A percentile compares a stretch with the other conserved stretches of the same genome.
Evolutionary conservation across 208 protist species (phyloP).

Genomic region (Angomonas desouzai): DNA sequence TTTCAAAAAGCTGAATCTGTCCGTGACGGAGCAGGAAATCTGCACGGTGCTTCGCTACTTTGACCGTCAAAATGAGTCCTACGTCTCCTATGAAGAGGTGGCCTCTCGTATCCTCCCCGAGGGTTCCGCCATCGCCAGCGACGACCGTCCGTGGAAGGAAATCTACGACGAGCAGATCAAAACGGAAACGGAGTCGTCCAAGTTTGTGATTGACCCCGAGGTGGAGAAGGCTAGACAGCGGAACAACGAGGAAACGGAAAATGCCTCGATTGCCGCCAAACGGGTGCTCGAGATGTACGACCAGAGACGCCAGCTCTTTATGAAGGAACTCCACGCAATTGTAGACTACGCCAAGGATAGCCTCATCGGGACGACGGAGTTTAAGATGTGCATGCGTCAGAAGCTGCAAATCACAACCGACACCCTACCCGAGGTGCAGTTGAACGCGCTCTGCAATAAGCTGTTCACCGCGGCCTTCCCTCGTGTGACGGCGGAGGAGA

Average conservation of each 20-base stretch:
- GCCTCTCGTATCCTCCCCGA: slow-evolving; percentile 71
- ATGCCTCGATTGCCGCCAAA: slow-evolving; percentile 47
- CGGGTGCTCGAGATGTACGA: slow-evolving; percentile 75
- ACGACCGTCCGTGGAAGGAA: slow-evolving; percentile 65
- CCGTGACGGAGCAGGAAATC: slow-evolving; percentile 89
- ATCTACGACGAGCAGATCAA: slow-evolving; percentile 72
- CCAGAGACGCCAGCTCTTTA: slow-evolving; percentile 82
- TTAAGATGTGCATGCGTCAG: slow-evolving; percentile 74
- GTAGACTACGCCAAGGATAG: slow-evolving; percentile 83
- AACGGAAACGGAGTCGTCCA: slow-evolving; percentile 30
- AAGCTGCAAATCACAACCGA: slow-evolving; percentile 52
- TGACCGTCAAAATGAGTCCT: slow-evolving; percentile 88
- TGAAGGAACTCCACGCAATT: slow-evolving; percentile 88
- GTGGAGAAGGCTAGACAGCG: slow-evolving; percentile 48
- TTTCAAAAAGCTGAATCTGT: slow-evolving; percentile 56
- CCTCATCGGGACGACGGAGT: slow-evolving; percentile 80
- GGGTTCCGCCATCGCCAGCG: slow-evolving; percentile 45
- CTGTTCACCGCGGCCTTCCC: slow-evolving; percentile 62
- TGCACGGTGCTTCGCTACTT: slow-evolving; percentile 90
- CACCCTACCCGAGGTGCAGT: slow-evolving; percentile 53
- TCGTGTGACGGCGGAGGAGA: slow-evolving; percentile 75
- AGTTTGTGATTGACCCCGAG: slow-evolving; percentile 61
- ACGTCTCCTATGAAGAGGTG: slow-evolving; percentile 89
- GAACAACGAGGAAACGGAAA: slow-evolving; percentile 25
- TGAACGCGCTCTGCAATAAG: slow-evolving; percentile 67